Evolutionary conservation across 1,284 basidiomycete species (phyloP), one percentile per base, ranked within the genome.

Genomic region (Cystobasidium sp.): DNA sequence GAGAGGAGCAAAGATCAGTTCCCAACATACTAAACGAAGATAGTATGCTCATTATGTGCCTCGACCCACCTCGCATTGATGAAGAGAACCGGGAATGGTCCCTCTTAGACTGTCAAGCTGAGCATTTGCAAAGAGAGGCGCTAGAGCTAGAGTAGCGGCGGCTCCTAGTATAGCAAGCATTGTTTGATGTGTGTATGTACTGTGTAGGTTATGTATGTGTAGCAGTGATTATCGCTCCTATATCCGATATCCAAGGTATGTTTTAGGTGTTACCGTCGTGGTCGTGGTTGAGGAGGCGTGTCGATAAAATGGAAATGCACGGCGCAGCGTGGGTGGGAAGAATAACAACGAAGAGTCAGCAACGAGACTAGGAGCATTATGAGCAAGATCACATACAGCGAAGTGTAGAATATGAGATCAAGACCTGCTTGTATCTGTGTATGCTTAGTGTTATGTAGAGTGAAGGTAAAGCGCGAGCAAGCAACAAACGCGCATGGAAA

Each of bases 71-170:
- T 73, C 70, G 70, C 70, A 73, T 59, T 73, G 70, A 55, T 73
- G 70, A 12, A 73, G 70, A 1, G 70, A 66, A 12, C 69, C 69
- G 3, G 74, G 75, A 49, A 78, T 78, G 44, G 78, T 78, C 8
- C 71, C 77, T 55, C 53, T 43, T 7, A 73, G 31, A 7, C 47
- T 37, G 37, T 46, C 44, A 10, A 65, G 52, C 63, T 73, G 70
- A 31, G 70, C 70, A 62, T 52, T 65, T 39, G 55, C 70, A n/a
- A 52, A 20, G 18, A 39, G 6, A 24, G 69, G 55, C 9, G 51
- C 20, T 47, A 67, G 24, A n/a, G 61, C 61, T 20, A 63, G 47
- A 7, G 61, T 22, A 16, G 61, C 46, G 7, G 61, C 61, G 16
- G 61, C 61, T 37, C n/a, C 41, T 41, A 49, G 44, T 9, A 63